Evolutionary conservation across 2,329 filamentous ascomycete species (phyloP).

Genomic region (Penicillium paneum): DNA sequence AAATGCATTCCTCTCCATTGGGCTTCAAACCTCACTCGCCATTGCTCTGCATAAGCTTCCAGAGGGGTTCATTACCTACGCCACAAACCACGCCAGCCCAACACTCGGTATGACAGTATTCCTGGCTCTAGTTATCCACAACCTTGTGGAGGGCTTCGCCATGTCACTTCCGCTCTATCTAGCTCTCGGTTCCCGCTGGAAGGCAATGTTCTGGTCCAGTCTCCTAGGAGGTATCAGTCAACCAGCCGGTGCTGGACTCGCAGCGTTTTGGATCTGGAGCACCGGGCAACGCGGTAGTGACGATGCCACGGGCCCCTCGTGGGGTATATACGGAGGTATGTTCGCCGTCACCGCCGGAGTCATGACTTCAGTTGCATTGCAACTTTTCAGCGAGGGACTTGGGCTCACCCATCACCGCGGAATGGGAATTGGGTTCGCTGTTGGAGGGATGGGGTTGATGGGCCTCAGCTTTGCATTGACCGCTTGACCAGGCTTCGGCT

Average conservation of each 20-base stretch:
- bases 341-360: slow-evolving; percentile 90
- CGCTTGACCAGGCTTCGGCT: slow-evolving; percentile 39
- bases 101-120: slow-evolving; percentile 87
- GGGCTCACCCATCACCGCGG: slow-evolving; percentile 60
- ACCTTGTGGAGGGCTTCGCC: slow-evolving; percentile 95
- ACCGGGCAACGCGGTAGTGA: slow-evolving; percentile 51
- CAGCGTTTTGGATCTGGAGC: slow-evolving; percentile 79
- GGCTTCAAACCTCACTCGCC: slow-evolving; percentile 91
- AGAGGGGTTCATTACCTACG: slow-evolving; percentile 83
- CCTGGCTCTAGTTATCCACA: slow-evolving; percentile 94
- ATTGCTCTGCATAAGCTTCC: slow-evolving; percentile 96
- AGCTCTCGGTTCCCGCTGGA: slow-evolving; percentile 73
- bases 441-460: slow-evolving; percentile 73
- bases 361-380: slow-evolving; percentile 89
- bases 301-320: slow-evolving; percentile 43
- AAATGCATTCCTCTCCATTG: slow-evolving; percentile 90
- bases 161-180: slow-evolving; percentile 91
- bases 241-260: slow-evolving; percentile 78
- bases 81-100: slow-evolving; percentile 94
- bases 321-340: slow-evolving; percentile 58
- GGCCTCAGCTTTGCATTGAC: slow-evolving; percentile 82
- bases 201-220: slow-evolving; percentile 80
- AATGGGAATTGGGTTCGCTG: slow-evolving; percentile 39
- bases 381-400: slow-evolving; percentile 82
- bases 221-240: slow-evolving; percentile 83